Evolutionary conservation across 2,329 filamentous ascomycete species (phyloP), one percentile per base, ranked within the genome.

Genomic region (Xylariaceae sp.): DNA sequence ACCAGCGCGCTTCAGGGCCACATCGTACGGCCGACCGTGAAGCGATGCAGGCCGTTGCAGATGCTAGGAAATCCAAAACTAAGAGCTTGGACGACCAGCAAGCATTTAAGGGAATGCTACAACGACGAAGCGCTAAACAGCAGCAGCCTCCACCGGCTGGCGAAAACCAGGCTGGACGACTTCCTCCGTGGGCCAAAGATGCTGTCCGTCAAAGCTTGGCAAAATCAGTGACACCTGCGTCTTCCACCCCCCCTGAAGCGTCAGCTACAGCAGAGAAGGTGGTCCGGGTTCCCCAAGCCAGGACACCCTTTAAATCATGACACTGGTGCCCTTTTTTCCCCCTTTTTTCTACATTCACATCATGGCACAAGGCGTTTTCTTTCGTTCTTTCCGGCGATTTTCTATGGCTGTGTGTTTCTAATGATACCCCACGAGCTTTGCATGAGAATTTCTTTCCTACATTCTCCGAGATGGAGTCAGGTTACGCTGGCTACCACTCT

Each of bases 131-230:
- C 29, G 42, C 54, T 8, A 57, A 51, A 19, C 49, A 53, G 17
- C 48, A 46, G 11, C 37, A 42, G 17, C 22, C 40, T 16, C 42
- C 5, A 3, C 4, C 40, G 34, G 43, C 36, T 47, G 23, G 8
- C 38, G 11, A 10, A 20, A 58, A 54, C 35, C 48, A 50, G 4
- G 55, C 53, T 40, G n/a, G n/a, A n/a, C 53, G 53, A 37, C 55
- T 63, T 17, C 60, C 59, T 14, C 32, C n/a, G 22, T 63, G 61
- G 60, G 61, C 61, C 38, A 51, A 35, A 19, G 40, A 55, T 25
- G 51, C 60, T 19, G 49, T 61, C 21, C 41, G 49, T 19, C 50
- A 53, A 45, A n/a, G n/a, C n/a, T 49, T 49, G 32, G 50, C 50
- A 20, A 52, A 52, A 17, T 51, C 52, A 21, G 29, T 52, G 14